phyloP scores from a whole-genome alignment of 2,329 filamentous ascomycete species.

The Lasiodiplodia theobromae region DNA sequence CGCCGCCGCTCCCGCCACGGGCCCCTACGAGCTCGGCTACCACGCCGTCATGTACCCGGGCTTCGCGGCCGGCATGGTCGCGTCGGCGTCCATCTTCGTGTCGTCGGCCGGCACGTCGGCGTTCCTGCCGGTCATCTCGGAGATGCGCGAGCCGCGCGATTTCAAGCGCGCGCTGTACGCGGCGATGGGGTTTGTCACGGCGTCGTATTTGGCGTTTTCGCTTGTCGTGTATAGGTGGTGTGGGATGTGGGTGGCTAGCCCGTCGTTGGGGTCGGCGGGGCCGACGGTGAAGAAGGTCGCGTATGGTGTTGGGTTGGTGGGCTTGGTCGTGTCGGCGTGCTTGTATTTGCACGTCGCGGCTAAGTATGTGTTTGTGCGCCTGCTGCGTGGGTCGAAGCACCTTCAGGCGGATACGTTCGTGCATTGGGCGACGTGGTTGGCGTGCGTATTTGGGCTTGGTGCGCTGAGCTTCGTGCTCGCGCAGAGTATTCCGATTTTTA shows the following conservation, averaged over 20 bases:
- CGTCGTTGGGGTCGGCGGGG: constrained; percentile 57
- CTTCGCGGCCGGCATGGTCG: constrained; percentile 66
- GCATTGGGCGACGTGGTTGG: constrained; percentile 58
- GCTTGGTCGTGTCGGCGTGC: constrained; percentile 58
- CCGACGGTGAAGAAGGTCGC: constrained; percentile 58
- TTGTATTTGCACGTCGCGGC: constrained; percentile 61
- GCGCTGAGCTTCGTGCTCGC: constrained; percentile 53
- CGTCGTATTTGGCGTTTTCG: constrained; percentile 61
- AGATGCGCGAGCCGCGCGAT: constrained; percentile 67
- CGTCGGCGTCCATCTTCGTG: constrained; percentile 66
- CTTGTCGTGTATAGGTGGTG: constrained; percentile 60
- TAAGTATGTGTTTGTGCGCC: constrained; percentile 59
- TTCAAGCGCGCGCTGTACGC: constrained; percentile 67
- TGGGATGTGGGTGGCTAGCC: constrained; percentile 54
- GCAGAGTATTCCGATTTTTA: constrained; percentile 62
- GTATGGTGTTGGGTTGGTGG: constrained; percentile 60
- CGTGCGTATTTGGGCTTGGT: constrained; percentile 56
- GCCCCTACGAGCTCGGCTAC: constrained; percentile 67
- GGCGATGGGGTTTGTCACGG: constrained; percentile 65
- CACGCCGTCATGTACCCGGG: constrained; percentile 62
- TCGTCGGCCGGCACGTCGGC: constrained; percentile 66
- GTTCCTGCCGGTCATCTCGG: constrained; percentile 70
- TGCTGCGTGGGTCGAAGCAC: constrained; percentile 56
- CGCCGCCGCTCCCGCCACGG: constrained; percentile 66
- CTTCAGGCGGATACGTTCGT: constrained; percentile 56